Base-by-base conservation (phyloP, 2,329 filamentous ascomycete species). In the Didymella segeticola region DNA sequence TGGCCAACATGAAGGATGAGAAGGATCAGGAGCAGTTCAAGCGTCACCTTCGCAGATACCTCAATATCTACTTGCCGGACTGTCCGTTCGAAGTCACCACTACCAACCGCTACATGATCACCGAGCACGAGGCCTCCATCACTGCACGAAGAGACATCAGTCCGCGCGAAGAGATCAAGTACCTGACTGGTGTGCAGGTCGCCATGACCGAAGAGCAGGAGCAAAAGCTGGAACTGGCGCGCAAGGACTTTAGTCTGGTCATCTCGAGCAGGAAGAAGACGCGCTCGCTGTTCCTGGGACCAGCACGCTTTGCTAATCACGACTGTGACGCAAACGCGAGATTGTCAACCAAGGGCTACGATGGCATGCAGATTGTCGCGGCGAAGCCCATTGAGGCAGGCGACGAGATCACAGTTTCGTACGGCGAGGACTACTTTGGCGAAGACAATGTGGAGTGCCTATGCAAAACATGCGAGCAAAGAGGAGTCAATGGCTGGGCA, bases 211-310 rank as follows among this genome's bases (percentile, higher is more conserved):
- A 90, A 26, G 90, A 96, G 71, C 93, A 99, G 74, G 95, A 98
- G 71, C 71, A 86, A 57, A 86, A 90, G 51, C 84, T 98, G 53
- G 89, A 91, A 22, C 76, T 87, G 59, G 88, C 87, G 55, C 89
- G 95, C 71, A 93, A 93, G 69, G 95, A 99, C 71, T 99, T 99
- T 73, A 97, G 93, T 73, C 93, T 99, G 60, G 93, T 99, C 26
- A 90, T 97, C 69, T 96, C 93, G 58, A 93, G 91, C 62, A 85
- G 95, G 53, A 93, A 90, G 76, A 97, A 96, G 77, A 89, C 89
- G 56, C 89, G 93, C 25, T 96, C 91, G 45, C 80, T 99, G 34
- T 98, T 99, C 71, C 87, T 99, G 71, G 95, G 95, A 0, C 96
- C 95, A 7, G 95, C 95, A 27, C 87, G 95, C 43, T 98, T 99